phyloP scores from a whole-genome alignment of 139 green algal species.

The Desmodesmus armatus region DNA sequence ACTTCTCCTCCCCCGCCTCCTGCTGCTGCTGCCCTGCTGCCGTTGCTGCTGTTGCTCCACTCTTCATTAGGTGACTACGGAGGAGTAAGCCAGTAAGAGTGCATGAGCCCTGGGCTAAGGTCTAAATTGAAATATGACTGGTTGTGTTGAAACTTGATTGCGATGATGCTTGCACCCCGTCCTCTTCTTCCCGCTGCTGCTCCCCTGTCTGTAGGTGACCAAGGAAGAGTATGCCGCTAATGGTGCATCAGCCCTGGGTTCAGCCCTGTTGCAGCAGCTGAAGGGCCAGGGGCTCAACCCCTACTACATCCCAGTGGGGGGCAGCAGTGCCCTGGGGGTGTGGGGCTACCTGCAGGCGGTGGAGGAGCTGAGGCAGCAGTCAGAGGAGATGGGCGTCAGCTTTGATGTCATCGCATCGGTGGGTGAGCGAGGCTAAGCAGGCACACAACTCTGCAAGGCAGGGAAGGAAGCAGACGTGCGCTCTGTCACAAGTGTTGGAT shows the following conservation, averaged over 20 bases:
- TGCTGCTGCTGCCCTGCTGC: background rate
- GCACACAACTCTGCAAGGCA: background rate
- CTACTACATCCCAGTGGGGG: slow-evolving; percentile 94
- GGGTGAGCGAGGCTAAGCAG: too few relatives aligned
- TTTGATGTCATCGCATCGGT: slow-evolving; percentile 83
- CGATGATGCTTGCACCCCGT: background rate
- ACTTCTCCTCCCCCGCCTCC: too few relatives aligned
- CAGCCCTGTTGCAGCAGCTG: slow-evolving; percentile 72
- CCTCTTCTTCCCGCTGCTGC: background rate
- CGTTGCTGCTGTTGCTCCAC: background rate
- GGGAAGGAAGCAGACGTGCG: background rate
- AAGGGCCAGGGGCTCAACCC: slow-evolving; percentile 74
- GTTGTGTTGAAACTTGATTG: too few relatives aligned
- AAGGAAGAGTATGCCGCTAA: slow-evolving; percentile 92
- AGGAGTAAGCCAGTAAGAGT: background rate
- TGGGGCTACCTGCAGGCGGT: slow-evolving; percentile 93
- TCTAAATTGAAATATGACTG: background rate
- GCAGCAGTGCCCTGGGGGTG: slow-evolving; percentile 83
- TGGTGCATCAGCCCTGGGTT: slow-evolving; percentile 69
- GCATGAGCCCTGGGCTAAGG: background rate
- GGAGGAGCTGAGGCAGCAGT: slow-evolving; percentile 83
- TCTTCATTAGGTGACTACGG: background rate
- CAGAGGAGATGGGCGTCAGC: slow-evolving; percentile 54
- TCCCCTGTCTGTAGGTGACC: slow-evolving; percentile 13
- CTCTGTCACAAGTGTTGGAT: background rate